Percentiles rank a stretch among this genome's conserved stretches.
Conservation (phyloP, 495 filamentous ascomycete genomes). For the Penicillium silybi region DNA sequence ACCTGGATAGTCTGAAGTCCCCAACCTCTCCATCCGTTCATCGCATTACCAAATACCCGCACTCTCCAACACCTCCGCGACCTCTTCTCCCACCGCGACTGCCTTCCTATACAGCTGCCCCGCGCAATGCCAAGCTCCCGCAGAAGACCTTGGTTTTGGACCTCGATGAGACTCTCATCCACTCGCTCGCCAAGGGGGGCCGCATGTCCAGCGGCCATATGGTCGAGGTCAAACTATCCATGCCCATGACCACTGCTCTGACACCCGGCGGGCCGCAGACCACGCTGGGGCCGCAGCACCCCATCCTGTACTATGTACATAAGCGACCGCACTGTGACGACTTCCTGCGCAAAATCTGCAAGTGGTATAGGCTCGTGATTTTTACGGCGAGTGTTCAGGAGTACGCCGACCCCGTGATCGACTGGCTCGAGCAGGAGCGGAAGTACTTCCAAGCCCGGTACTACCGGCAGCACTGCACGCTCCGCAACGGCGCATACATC, state of each 20-base stretch:
- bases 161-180: constrained; percentile 94
- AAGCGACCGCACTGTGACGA: constrained; percentile 97
- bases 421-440: constrained; percentile 95
- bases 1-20: constrained; percentile 63
- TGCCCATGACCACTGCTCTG: constrained; percentile 54
- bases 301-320: constrained; percentile 97
- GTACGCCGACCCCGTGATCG: constrained; percentile 97
- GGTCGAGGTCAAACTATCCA: constrained; percentile 91
- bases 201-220: constrained; percentile 96
- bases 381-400: constrained; percentile 98
- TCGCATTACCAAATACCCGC: constrained; percentile 78
- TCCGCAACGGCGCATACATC: constrained; percentile 91
- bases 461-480: constrained; percentile 95
- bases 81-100: constrained; percentile 83
- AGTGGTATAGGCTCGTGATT: constrained; percentile 97
- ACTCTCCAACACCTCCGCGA: constrained; percentile 79
- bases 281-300: constrained; percentile 79
- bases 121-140: constrained; percentile 41
- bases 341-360: constrained; percentile 88
- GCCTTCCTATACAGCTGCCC: constrained; percentile 67
- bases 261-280: constrained; percentile 58
- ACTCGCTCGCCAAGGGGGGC: constrained; percentile 93
- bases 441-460: constrained; percentile 91
- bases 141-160: constrained; percentile 95
- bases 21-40: constrained; percentile 78